phyloP scores from a whole-genome alignment of 805 yeast species.

The Hanseniaspora vineae region DNA sequence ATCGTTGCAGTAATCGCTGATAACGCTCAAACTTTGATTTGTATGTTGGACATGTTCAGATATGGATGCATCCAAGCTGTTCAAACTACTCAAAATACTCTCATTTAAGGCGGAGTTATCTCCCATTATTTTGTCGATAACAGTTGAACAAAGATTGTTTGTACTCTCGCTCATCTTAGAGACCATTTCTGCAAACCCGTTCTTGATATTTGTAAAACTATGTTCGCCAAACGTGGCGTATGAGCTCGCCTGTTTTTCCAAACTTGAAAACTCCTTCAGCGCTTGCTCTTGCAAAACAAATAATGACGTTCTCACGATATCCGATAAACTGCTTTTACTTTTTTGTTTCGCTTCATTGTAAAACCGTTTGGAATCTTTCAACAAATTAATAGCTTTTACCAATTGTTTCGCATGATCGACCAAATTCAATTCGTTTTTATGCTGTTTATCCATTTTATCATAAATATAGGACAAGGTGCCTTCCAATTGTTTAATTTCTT shows the following conservation, averaged over 20 bases:
- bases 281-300: neutral
- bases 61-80: conserved; percentile 9
- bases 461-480: conserved; percentile 15
- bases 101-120: conserved; percentile 15
- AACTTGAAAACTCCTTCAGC: neutral
- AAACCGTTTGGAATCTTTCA: conserved; percentile 13
- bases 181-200: neutral
- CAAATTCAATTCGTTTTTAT: conserved; percentile 16
- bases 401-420: conserved; percentile 13
- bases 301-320: conserved; percentile 7
- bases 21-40: conserved; percentile 17
- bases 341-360: conserved; percentile 14
- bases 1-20: conserved; percentile 21
- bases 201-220: neutral
- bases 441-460: conserved; percentile 16
- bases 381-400: conserved; percentile 9
- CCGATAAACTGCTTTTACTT: conserved; percentile 14
- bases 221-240: neutral
- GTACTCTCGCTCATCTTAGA: neutral
- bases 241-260: neutral
- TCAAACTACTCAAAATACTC: conserved; percentile 10
- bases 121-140: neutral
- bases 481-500: conserved; percentile 15
- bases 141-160: neutral
- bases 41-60: conserved; percentile 12